Conservation (phyloP, 495 filamentous ascomycete species). For the Glarea lozoyensis region DNA sequence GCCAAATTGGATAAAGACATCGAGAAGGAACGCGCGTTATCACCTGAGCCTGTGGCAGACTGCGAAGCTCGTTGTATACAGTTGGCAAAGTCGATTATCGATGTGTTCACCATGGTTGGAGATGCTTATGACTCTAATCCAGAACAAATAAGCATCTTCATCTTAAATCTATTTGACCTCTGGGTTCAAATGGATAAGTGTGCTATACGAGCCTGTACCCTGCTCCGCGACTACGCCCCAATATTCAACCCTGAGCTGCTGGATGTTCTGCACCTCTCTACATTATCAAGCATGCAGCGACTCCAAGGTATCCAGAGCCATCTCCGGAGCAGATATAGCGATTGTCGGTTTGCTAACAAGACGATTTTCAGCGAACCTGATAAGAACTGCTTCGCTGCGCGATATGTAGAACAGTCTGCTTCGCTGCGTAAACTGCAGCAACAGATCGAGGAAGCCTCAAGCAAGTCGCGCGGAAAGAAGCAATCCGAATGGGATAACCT, state of each 20-base stretch:
- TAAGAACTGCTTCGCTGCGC: slow-evolving; percentile 31
- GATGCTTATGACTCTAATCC: slow-evolving; percentile 35
- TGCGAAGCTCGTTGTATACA: slow-evolving; percentile 7
- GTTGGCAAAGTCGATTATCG: slow-evolving; percentile 27
- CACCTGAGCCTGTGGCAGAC: slow-evolving; percentile 1
- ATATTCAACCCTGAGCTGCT: slow-evolving; percentile 24
- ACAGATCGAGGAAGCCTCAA: slow-evolving; percentile 24
- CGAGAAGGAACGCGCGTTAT: slow-evolving; percentile 8
- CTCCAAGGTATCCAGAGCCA: slow-evolving; percentile 32
- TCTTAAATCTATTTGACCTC: slow-evolving; percentile 13
- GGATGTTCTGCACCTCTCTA: slow-evolving; percentile 30
- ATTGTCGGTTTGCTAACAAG: slow-evolving; percentile 7
- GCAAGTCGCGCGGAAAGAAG: slow-evolving; percentile 22
- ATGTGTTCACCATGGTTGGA: slow-evolving; percentile 24
- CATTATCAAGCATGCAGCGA: slow-evolving; percentile 26
- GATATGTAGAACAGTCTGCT: slow-evolving; percentile 25
- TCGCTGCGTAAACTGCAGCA: slow-evolving; percentile 20
- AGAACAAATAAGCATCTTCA: slow-evolving; percentile 23
- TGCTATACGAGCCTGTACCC: slow-evolving; percentile 6
- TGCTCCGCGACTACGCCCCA: slow-evolving; percentile 7
- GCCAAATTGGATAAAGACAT: slow-evolving; percentile 23
- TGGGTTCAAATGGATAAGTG: slow-evolving; percentile 12
- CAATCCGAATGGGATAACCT: slow-evolving; percentile 24
- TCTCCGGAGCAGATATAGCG: slow-evolving; percentile 23
- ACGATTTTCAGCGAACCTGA: slow-evolving; percentile 31